A percentile compares a stretch with the other conserved stretches of the same genome.
phyloP scores from a whole-genome alignment of 2,329 filamentous ascomycete genomes.

The Ophiosphaerella narmari region DNA sequence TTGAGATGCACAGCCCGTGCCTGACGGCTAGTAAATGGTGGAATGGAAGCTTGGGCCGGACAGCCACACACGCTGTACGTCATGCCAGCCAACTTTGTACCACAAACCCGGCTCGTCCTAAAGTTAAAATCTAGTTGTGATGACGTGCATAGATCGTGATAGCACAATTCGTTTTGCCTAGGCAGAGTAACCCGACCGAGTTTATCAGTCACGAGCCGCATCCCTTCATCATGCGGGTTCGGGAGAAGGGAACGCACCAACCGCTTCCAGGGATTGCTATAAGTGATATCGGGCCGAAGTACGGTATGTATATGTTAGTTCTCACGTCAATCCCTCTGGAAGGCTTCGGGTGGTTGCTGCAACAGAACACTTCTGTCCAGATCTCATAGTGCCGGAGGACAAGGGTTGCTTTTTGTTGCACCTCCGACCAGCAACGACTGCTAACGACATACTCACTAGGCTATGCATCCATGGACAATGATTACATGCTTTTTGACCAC shows the following conservation, averaged over 20 bases:
- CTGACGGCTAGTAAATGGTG: slow-evolving; percentile 61
- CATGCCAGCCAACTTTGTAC: neutral
- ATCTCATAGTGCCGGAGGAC: too few relatives aligned
- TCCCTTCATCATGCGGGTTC: slow-evolving; percentile 58
- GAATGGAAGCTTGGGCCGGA: slow-evolving; percentile 58
- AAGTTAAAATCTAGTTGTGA: slow-evolving; percentile 12
- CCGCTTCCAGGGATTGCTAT: slow-evolving; percentile 55
- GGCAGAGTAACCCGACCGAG: slow-evolving; percentile 26
- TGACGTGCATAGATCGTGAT: slow-evolving; percentile 51
- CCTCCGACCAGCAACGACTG: neutral
- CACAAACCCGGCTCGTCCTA: slow-evolving; percentile 1
- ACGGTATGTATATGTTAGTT: slow-evolving; percentile 33
- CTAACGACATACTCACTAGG: slow-evolving; percentile 18
- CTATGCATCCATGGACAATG: slow-evolving; percentile 59
- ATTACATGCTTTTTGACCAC: slow-evolving; percentile 59
- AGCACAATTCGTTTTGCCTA: slow-evolving; percentile 55
- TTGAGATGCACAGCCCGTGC: slow-evolving; percentile 57
- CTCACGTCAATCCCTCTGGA: too few relatives aligned
- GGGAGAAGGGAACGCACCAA: slow-evolving; percentile 54
- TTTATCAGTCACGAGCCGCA: slow-evolving; percentile 56
- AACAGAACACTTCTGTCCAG: too few relatives aligned
- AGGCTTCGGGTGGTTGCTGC: too few relatives aligned
- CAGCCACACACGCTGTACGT: slow-evolving; percentile 57
- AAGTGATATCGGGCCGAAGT: slow-evolving; percentile 62
- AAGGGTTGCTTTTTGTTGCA: neutral